Conservation (phyloP, 768 basidiomycete species). For the Cubamyces sp. region DNA sequence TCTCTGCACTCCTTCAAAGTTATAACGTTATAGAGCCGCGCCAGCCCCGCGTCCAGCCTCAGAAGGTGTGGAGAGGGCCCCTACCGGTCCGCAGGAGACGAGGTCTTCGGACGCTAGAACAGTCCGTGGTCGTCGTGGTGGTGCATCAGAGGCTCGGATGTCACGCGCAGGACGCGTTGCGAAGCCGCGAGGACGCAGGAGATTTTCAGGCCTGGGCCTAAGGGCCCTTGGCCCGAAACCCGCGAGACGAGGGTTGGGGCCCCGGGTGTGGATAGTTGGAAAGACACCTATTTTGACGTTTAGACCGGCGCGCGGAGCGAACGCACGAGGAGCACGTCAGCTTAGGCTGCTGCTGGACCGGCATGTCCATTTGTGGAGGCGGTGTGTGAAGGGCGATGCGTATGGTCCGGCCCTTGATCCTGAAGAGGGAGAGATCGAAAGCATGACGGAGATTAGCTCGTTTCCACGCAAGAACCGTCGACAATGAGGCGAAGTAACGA, state of each 20-base stretch:
- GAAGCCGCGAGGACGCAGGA: background rate
- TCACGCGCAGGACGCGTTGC: conserved; percentile 5
- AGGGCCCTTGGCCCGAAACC: background rate
- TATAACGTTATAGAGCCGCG: conserved; percentile 15
- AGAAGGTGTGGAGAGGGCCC: conserved; percentile 3
- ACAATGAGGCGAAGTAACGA: too few relatives aligned
- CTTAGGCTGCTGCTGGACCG: background rate
- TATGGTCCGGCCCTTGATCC: background rate
- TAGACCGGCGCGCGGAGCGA: background rate
- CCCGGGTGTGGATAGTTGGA: background rate
- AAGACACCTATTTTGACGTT: background rate
- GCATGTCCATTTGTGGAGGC: background rate
- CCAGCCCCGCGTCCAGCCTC: conserved; percentile 3
- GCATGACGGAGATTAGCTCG: too few relatives aligned
- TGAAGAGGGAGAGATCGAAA: too few relatives aligned
- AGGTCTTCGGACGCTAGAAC: conserved; percentile 9
- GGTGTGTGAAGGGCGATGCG: background rate
- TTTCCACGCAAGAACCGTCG: too few relatives aligned
- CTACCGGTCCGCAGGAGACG: conserved; percentile 6
- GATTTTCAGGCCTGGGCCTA: background rate
- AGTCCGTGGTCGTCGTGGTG: conserved; percentile 3
- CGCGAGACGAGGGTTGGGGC: background rate
- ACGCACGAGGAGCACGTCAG: background rate
- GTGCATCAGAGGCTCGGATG: background rate
- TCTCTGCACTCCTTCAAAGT: conserved; percentile 2